Base-by-base conservation (phyloP, 1,284 basidiomycete species). In the Volvariella volvacea region DNA sequence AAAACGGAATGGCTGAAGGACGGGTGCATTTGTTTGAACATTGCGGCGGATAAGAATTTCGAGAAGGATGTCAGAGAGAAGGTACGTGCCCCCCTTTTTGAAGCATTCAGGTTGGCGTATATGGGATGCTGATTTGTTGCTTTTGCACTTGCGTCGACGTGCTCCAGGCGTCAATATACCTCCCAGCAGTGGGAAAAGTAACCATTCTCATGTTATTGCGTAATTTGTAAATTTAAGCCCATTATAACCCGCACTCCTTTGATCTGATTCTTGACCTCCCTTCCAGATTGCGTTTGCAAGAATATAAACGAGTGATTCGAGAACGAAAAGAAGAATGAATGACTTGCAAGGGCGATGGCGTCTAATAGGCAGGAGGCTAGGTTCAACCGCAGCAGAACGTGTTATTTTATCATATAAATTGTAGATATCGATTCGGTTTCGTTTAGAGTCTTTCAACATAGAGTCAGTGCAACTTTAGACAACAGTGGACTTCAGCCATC, bases 31-130 rank as follows among this genome's bases (percentile, higher is more conserved):
- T 94, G 92, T 55, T 69, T 98, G 49, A 98, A 98, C 60, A 90
- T 99, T 39, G 87, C 92, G 20, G 85, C 88, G 3, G 93, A 96
- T 58, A 98, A 95, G 73, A 99, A 99, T 66, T 99, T 98, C 60
- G 92, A 96, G 61, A 80, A 80, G 49, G 87, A 96, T 59, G 87
- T 98, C 15, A 76, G 92, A 51, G 91, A 94, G 40, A 90, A 92
- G 73, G 92, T 89, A 52, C 50, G 71, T 36, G 41, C 3, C 16
- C 14, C 21, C 2, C 31, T 16, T 25, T 22, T 39, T 6, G 10
- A n/a, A n/a, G n/a, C n/a, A n/a, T n/a, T n/a, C n/a, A n/a, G n/a
- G n/a, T n/a, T n/a, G n/a, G n/a, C n/a, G n/a, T n/a, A n/a, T n/a
- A n/a, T n/a, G n/a, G 25, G 19, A 43, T 45, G 33, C 22, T 39